A percentile compares a stretch with the other conserved stretches of the same genome.
phyloP scores from a whole-genome alignment of 2,329 filamentous ascomycete species.

The Stachybotrys elegans region DNA sequence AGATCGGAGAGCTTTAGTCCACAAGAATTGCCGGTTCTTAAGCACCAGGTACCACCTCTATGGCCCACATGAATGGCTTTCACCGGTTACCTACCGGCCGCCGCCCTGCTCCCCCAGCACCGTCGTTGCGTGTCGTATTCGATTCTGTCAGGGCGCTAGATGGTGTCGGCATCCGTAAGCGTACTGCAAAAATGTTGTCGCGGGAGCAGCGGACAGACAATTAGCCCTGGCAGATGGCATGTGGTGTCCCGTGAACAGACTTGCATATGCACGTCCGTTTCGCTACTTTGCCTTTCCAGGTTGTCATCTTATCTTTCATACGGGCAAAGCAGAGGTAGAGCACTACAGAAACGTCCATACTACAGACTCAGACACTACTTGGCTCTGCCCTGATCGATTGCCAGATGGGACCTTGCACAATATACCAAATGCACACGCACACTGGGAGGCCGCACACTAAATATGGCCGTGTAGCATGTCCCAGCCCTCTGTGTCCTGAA shows the following conservation, averaged over 20 bases:
- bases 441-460: not conserved
- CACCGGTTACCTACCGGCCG: slow-evolving; percentile 4
- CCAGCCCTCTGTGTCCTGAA: not conserved
- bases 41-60: slow-evolving; percentile 7
- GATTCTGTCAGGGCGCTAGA: not conserved
- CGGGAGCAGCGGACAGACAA: not conserved
- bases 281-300: not conserved
- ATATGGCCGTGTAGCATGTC: not conserved
- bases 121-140: slow-evolving; percentile 4
- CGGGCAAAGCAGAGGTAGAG: not conserved
- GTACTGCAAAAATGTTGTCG: slow-evolving; percentile 2
- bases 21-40: not conserved
- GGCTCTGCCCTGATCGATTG: not conserved
- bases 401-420: not conserved
- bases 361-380: not conserved
- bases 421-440: not conserved
- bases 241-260: not conserved
- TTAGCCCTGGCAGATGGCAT: not conserved
- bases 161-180: slow-evolving; percentile 3
- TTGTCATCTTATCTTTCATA: not conserved
- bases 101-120: not conserved
- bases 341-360: not conserved
- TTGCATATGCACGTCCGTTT: not conserved
- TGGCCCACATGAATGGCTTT: slow-evolving; percentile 6
- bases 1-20: slow-evolving; percentile 8